Evolutionary conservation across 164 flowering plant genomes (phyloP), one percentile per base, ranked within the genome.

Genomic region (Macadamia tetraphylla): DNA sequence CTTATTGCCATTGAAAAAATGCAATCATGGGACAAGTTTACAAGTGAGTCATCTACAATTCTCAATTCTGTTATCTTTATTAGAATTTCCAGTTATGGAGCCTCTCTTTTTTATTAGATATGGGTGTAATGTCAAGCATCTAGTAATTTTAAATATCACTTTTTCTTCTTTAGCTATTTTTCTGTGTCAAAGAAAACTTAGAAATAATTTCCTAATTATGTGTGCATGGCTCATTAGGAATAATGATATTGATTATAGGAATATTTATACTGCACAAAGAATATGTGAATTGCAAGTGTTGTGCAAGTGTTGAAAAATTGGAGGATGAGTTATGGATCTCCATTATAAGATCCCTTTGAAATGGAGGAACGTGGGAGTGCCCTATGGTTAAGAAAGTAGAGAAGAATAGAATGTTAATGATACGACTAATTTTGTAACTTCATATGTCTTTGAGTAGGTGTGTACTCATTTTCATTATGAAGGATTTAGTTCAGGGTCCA

Each of bases 1-100:
- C 62, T 82, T 84, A 60, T 71, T 85, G n/a, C 88, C 86, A 3
- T 63, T 87, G 76, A 70, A 82, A 61, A 82, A 82, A 62, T 85
- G 86, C 69, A 79, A 43, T 77, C 68, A 79, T 69, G 85, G 86
- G 44, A 82, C 88, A 18, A 66, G 68, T 53, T 80, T 87, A 72
- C 87, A 83, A 68, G 91, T 83, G 65, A 83, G 87, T 69, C 13
- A 13, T 65, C 63, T 51, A 15, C n/a, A 29, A n/a, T 48, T 6
- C 48, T 23, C 32, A 9, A n/a, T 63, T 63, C 43, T 23, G 9
- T 5, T 35, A 2, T 35, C 30, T 43, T 32, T 60, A 60, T 30
- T 60, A 3, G 17, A 5, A 31, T 60, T n/a, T 7, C n/a, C 9
- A 32, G 13, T 60, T 43, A 31, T 31, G 43, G 13, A 14, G 18